A percentile compares a stretch with the other conserved stretches of the same genome.
Evolutionary conservation across 352 stramenopile species (phyloP).

Genomic region (Thraustochytrium sp.): DNA sequence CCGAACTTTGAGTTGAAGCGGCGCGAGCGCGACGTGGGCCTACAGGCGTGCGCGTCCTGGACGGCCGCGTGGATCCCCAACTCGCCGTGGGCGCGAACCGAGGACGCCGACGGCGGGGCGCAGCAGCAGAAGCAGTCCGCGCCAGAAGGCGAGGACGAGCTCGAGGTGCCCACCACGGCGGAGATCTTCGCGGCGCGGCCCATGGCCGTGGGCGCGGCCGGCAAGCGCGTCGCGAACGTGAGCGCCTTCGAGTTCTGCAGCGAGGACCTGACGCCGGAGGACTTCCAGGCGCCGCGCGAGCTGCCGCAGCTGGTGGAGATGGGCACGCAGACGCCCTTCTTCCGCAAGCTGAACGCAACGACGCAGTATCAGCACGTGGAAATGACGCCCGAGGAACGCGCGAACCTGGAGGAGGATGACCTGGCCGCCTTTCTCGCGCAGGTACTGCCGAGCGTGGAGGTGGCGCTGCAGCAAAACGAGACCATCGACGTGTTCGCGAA

Average conservation of each 20-base stretch:
- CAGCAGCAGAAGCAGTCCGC: neutral
- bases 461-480: conserved; percentile 61
- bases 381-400: neutral
- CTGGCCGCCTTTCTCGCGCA: conserved; percentile 46
- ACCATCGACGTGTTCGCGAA: conserved; percentile 60
- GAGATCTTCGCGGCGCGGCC: neutral
- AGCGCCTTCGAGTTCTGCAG: conserved; percentile 35
- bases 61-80: conserved; percentile 16
- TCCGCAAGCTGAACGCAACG: conserved; percentile 46
- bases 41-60: conserved; percentile 28
- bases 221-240: neutral
- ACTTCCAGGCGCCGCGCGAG: neutral
- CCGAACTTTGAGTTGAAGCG: conserved; percentile 49
- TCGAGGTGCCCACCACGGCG: neutral
- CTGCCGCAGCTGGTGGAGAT: neutral
- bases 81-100: neutral
- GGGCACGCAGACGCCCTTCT: conserved; percentile 47
- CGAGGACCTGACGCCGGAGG: conserved; percentile 2
- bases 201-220: neutral
- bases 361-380: conserved; percentile 48
- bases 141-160: neutral
- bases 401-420: neutral
- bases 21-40: neutral
- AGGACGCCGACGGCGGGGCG: neutral
- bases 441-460: conserved; percentile 48